phyloP scores from a whole-genome alignment of 306 rosid species.

The Prunus padus region DNA sequence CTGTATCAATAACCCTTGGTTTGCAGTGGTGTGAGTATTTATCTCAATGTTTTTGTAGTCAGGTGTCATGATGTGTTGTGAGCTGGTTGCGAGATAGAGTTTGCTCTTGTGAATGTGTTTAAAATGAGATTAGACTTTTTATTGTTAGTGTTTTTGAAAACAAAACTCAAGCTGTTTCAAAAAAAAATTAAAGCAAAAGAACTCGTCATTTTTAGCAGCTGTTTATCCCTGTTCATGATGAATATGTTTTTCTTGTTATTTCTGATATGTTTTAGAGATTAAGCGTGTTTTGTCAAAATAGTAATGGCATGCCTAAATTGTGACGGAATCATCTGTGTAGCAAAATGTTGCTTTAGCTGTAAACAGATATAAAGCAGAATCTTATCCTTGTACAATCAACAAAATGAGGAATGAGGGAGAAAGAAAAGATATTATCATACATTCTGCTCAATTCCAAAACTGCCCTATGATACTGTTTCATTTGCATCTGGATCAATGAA shows the following conservation, averaged over 20 bases:
- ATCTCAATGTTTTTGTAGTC: neutral
- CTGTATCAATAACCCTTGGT: slow-evolving; percentile 6
- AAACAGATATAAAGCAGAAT: neutral
- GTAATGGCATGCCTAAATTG: neutral
- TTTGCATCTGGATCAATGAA: slow-evolving; percentile 22
- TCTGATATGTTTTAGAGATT: neutral
- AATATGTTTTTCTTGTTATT: neutral
- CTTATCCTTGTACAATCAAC: neutral
- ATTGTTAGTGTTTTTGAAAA: neutral
- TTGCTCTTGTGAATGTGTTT: neutral
- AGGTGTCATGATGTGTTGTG: neutral
- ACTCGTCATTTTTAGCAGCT: neutral
- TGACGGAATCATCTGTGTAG: neutral
- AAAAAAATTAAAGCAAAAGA: too few species aligned
- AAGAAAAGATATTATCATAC: neutral
- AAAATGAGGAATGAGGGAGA: neutral
- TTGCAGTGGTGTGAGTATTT: neutral
- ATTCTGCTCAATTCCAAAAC: slow-evolving; percentile 9
- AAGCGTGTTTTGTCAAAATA: neutral
- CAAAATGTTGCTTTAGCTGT: neutral
- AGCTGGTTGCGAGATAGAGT: neutral
- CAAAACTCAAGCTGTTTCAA: neutral
- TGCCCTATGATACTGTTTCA: neutral
- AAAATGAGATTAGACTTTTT: neutral
- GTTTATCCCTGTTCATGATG: neutral